Percentiles rank a stretch among this genome's conserved stretches.
These are phyloP conservation scores for Trametes hirsuta DNA, from an alignment of 1,284 basidiomycete species.

Conservation along the genomic window DNA sequence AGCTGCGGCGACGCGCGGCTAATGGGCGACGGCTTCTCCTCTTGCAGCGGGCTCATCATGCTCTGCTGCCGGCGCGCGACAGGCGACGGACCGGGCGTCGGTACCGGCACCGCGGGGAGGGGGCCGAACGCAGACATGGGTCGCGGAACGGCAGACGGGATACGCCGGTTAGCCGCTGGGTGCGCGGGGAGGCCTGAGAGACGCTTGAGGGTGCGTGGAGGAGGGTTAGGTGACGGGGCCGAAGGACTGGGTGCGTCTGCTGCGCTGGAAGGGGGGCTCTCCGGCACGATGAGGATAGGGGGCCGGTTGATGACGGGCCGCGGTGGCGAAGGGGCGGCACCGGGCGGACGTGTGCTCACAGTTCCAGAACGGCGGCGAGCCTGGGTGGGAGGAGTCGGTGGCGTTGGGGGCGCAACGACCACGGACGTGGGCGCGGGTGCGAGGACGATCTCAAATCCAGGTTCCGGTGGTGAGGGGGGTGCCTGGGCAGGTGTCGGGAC, in stretches of 20 bases:
- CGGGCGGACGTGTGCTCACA: slow-evolving; percentile 24
- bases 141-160: slow-evolving; percentile 14
- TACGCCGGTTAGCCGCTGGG: slow-evolving; percentile 24
- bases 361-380: slow-evolving; percentile 32
- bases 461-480: slow-evolving; percentile 9
- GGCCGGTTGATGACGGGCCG: slow-evolving; percentile 12
- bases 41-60: slow-evolving; percentile 15
- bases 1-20: slow-evolving; percentile 14
- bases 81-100: slow-evolving; percentile 3
- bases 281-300: not conserved
- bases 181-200: slow-evolving; percentile 26
- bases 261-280: not conserved
- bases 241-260: slow-evolving; percentile 2
- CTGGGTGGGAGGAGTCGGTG: not conserved
- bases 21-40: slow-evolving; percentile 3
- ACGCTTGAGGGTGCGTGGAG: slow-evolving; percentile 11
- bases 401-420: not conserved
- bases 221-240: not conserved
- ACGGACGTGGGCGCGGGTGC: not conserved
- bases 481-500: not conserved
- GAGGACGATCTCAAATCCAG: slow-evolving; percentile 8
- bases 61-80: slow-evolving; percentile 9
- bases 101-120: slow-evolving; percentile 19
- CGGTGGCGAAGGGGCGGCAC: slow-evolving; percentile 18
- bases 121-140: slow-evolving; percentile 20